These are phyloP conservation scores for Trebouxia sp. DNA, from an alignment of 139 green algal genomes.

Conservation along the genomic window DNA sequence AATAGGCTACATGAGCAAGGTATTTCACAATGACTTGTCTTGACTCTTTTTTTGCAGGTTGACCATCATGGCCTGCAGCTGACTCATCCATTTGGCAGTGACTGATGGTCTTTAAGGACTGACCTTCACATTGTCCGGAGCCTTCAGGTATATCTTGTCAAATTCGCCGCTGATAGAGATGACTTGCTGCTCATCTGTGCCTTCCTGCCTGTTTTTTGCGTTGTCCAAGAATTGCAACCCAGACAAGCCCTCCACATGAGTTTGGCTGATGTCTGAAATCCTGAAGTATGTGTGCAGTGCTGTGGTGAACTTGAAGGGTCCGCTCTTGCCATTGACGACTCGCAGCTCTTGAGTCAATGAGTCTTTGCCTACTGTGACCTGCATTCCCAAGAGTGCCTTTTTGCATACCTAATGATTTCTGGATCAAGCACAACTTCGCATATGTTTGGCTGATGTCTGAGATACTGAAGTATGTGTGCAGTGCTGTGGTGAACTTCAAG, in stretches of 20 bases:
- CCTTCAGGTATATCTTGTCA: slow-evolving; percentile 75
- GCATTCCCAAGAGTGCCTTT: too few species aligned
- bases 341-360: slow-evolving; percentile 34
- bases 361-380: slow-evolving; percentile 9
- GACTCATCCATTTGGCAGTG: too few species aligned
- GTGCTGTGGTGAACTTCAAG: too few species aligned
- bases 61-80: too few species aligned
- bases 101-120: too few species aligned
- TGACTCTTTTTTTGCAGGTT: too few species aligned
- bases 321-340: slow-evolving; percentile 35
- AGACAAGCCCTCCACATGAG: slow-evolving; percentile 50
- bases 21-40: too few species aligned
- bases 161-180: slow-evolving; percentile 61
- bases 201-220: slow-evolving; percentile 39
- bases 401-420: too few species aligned
- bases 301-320: slow-evolving; percentile 65
- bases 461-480: too few species aligned
- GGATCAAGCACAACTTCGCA: too few species aligned
- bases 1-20: too few species aligned
- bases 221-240: slow-evolving; percentile 74
- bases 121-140: slow-evolving; percentile 58
- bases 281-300: slow-evolving; percentile 88
- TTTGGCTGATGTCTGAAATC: slow-evolving; percentile 48
- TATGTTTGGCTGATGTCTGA: too few species aligned
- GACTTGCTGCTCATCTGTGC: slow-evolving; percentile 40